Percentiles rank a stretch among this genome's conserved stretches.
phyloP scores from a whole-genome alignment of 345 rosid species.

The Linum lewisii region DNA sequence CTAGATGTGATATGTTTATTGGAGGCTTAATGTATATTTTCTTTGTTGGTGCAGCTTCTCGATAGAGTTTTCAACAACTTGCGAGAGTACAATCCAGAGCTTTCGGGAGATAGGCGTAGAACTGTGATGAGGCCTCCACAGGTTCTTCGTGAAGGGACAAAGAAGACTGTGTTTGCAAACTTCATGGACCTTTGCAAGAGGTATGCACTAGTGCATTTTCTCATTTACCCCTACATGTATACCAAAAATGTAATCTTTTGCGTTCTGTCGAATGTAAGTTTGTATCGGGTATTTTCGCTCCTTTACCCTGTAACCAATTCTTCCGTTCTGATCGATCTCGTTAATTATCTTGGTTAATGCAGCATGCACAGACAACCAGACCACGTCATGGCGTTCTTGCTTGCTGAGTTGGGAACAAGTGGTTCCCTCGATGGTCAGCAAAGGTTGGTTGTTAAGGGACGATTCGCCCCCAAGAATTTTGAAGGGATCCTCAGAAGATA shows the following conservation, averaged over 20 bases:
- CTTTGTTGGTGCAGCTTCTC: slow-evolving; percentile 53
- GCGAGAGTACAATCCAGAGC: slow-evolving; percentile 89
- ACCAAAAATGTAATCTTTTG: too few relatives aligned
- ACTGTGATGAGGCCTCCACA: slow-evolving; percentile 98
- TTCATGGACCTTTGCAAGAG: slow-evolving; percentile 95
- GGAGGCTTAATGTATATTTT: not conserved
- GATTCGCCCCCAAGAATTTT: slow-evolving; percentile 88
- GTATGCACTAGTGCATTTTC: slow-evolving; percentile 22
- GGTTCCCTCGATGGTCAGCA: slow-evolving; percentile 95
- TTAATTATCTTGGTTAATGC: not conserved
- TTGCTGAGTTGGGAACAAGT: slow-evolving; percentile 93
- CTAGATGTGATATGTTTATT: not conserved
- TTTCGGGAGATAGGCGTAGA: slow-evolving; percentile 93
- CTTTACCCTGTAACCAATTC: not conserved
- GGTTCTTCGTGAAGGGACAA: slow-evolving; percentile 97
- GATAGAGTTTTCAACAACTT: slow-evolving; percentile 81
- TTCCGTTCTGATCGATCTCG: too few relatives aligned
- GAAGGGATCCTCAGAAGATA: slow-evolving; percentile 82
- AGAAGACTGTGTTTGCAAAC: slow-evolving; percentile 92
- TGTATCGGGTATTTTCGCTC: not conserved
- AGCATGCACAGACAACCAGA: slow-evolving; percentile 97
- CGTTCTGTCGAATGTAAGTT: too few relatives aligned
- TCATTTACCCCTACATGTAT: too few relatives aligned
- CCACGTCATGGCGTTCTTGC: slow-evolving; percentile 83
- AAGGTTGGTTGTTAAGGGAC: slow-evolving; percentile 80